Evolutionary conservation across 2,329 filamentous ascomycete species (phyloP).

Genomic region (Echinosphaeria canescens): DNA sequence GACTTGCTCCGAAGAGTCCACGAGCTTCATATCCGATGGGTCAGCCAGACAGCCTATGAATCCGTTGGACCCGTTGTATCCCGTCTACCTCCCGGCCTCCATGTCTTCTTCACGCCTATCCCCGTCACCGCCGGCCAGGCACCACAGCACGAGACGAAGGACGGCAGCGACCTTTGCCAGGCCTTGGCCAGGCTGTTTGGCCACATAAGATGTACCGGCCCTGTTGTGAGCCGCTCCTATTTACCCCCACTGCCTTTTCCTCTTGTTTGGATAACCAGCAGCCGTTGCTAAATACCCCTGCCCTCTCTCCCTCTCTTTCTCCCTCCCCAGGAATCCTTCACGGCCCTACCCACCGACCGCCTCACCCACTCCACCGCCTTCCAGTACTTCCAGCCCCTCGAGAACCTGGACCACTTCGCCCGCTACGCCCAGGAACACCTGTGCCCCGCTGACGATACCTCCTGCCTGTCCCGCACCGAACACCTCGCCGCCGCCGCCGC

Average conservation of each 20-base stretch:
- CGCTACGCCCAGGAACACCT: conserved; percentile 26
- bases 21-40: conserved; percentile 65
- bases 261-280: no score
- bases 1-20: conserved; percentile 39
- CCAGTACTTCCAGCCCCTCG: conserved; percentile 50
- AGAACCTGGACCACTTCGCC: conserved; percentile 30
- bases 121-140: no score
- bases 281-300: no score
- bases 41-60: conserved; percentile 32
- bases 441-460: conserved; percentile 21
- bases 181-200: no score
- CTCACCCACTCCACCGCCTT: conserved; percentile 39
- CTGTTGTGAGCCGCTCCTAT: no score
- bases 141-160: no score
- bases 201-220: no score
- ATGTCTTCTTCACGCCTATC: conserved; percentile 64
- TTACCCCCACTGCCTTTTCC: no score
- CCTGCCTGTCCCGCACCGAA: conserved; percentile 26
- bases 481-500: conserved; percentile 31
- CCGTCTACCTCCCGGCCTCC: conserved; percentile 57
- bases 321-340: conserved; percentile 46
- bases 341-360: conserved; percentile 26
- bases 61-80: conserved; percentile 51
- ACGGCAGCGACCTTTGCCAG: no score
- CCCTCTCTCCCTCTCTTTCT: conserved; percentile 70